Evolutionary conservation across 768 basidiomycete species (phyloP), one percentile per base, ranked within the genome.

Genomic region (Megacollybia marginata): DNA sequence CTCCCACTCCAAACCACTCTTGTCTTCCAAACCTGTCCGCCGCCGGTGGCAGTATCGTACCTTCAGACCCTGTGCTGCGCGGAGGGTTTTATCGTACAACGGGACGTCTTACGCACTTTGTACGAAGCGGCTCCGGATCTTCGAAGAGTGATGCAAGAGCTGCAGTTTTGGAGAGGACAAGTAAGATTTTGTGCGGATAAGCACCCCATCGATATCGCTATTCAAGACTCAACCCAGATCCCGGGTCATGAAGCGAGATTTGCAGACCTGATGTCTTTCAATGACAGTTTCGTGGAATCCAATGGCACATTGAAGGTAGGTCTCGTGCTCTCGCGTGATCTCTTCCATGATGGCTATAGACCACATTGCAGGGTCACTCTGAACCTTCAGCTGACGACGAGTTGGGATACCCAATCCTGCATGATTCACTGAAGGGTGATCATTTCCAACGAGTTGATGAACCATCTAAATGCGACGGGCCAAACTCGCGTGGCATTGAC

Each of bases 1-100:
- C 78, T 99, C 35, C 88, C 92, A 7, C 64, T 94, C 16, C 92
- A 96, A 62, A 72, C 70, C 1, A 76, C 78, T 20, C 72, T 94
- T 46, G 61, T 65, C 15, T 95, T 95, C 63, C 56, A 71, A 48
- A 74, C 86, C 49, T 80, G 83, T 60, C 67, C 74, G 20, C 56
- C 76, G 7, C 53, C 65, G 16, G 65, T 84, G 35, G 80, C 82
- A 18, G 72, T 69, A 13, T 81, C 83, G 8, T 92, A 87, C 65
- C 78, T 95, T 32, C 74, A 83, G 62, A 71, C 71, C 20, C 57
- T 92, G 46, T 82, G 81, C 53, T 66, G 69, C 18, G 69, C 68
- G 3, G 82, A 88, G 62, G 81, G 83, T 4, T 70, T 69, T 50
- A 51, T 62, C 46, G 62, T 82, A 49, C 61, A 70, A 52, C 69